A percentile compares a stretch with the other conserved stretches of the same genome.
These are phyloP conservation scores for Coemansia pectinata DNA, from an alignment of 192 early-diverging fungal species.

Conservation along the genomic window DNA sequence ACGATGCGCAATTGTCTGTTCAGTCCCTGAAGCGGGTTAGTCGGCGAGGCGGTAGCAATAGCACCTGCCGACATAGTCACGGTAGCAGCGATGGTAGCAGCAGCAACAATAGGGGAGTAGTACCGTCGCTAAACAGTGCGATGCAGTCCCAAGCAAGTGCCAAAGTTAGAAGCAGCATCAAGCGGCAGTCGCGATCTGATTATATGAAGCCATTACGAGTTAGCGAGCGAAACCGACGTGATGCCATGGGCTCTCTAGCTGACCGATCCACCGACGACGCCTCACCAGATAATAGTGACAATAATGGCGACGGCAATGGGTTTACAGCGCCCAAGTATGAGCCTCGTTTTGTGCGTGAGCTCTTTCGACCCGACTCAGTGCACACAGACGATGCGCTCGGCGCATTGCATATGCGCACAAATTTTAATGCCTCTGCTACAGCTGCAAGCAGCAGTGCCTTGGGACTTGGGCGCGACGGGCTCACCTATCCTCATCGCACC, in stretches of 20 bases:
- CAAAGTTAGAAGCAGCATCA: not conserved
- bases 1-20: not conserved
- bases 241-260: not conserved
- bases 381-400: constrained; percentile 6
- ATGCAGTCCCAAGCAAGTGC: not conserved
- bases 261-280: not conserved
- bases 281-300: constrained; percentile 19
- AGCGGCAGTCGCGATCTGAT: not conserved
- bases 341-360: constrained; percentile 51
- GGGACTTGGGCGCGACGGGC: not conserved
- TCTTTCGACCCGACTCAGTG: constrained; percentile 24
- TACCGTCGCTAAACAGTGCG: not conserved
- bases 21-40: not conserved
- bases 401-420: constrained; percentile 21
- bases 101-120: not conserved
- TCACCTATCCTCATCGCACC: not conserved
- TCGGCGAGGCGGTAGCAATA: not conserved
- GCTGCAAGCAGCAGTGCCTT: not conserved
- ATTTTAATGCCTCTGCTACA: not conserved
- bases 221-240: not conserved
- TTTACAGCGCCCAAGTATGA: constrained; percentile 15
- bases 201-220: not conserved
- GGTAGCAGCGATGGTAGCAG: constrained; percentile 6
- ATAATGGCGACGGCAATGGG: not conserved
- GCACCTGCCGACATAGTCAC: not conserved